Conservation (phyloP, 805 yeast species). For the Torulaspora gathmanii region DNA sequence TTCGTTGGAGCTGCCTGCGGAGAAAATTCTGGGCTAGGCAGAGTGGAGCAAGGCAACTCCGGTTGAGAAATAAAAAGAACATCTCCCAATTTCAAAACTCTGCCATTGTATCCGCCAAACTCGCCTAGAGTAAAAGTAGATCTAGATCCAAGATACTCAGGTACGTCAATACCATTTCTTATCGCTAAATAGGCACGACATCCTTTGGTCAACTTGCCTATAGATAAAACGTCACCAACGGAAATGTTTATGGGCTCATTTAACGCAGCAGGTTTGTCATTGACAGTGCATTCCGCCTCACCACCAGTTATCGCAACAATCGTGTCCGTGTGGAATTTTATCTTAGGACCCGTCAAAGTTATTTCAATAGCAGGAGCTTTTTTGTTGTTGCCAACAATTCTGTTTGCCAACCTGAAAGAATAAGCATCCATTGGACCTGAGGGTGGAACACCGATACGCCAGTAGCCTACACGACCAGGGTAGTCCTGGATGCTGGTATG, state of each 20-base stretch:
- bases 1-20: conserved; percentile 56
- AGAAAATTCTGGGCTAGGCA: conserved; percentile 66
- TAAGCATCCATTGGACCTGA: conserved; percentile 97
- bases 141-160: conserved; percentile 91
- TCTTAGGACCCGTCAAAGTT: conserved; percentile 81
- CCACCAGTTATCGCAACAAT: conserved; percentile 89
- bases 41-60: conserved; percentile 55
- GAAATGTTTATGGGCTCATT: conserved; percentile 69
- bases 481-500: conserved; percentile 95
- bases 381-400: conserved; percentile 80
- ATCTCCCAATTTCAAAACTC: conserved; percentile 88
- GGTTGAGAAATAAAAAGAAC: conserved; percentile 84
- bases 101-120: conserved; percentile 92
- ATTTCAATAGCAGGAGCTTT: conserved; percentile 86
- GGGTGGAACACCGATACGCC: conserved; percentile 86
- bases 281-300: conserved; percentile 56
- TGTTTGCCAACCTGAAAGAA: conserved; percentile 83
- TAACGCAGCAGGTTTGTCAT: conserved; percentile 52
- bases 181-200: conserved; percentile 88
- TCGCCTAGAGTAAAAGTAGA: conserved; percentile 91
- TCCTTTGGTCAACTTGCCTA: conserved; percentile 79
- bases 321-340: conserved; percentile 76
- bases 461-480: conserved; percentile 77
- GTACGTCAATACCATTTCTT: conserved; percentile 90
- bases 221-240: conserved; percentile 69